Conservation (phyloP, 306 rosid genomes). For the Vachellia collinsii region DNA sequence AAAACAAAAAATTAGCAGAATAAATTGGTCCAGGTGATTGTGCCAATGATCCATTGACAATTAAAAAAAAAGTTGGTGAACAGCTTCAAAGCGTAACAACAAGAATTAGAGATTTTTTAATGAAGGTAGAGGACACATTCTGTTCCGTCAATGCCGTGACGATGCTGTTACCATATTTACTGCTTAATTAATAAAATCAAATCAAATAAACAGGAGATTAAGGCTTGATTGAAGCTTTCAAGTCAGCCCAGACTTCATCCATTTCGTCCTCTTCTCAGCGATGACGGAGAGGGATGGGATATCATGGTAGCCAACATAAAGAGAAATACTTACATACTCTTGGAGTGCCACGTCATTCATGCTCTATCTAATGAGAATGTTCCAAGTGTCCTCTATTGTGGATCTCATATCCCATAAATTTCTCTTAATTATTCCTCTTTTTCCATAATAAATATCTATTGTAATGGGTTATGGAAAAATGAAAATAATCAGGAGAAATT, state of each 20-base stretch:
- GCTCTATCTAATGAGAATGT: too few relatives aligned
- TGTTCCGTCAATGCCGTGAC: constrained; percentile 32
- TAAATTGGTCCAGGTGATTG: not conserved
- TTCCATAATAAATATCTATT: too few relatives aligned
- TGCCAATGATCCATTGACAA: constrained; percentile 44
- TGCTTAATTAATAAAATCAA: not conserved
- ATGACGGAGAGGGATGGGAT: not conserved
- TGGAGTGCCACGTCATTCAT: too few relatives aligned
- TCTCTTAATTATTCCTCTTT: too few relatives aligned
- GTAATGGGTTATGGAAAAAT: too few relatives aligned
- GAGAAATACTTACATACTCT: too few relatives aligned
- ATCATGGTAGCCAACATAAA: too few relatives aligned
- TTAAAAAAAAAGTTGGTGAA: constrained; percentile 43
- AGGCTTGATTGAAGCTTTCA: constrained; percentile 73
- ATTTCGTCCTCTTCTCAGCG: constrained; percentile 43
- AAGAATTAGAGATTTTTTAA: constrained; percentile 31
- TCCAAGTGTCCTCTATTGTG: too few relatives aligned
- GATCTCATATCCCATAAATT: too few relatives aligned
- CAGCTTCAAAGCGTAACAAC: constrained; percentile 43
- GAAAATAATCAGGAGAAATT: too few relatives aligned
- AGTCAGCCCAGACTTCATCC: constrained; percentile 43
- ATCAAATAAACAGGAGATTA: constrained; percentile 37
- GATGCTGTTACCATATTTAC: constrained; percentile 14
- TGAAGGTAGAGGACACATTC: constrained; percentile 33
- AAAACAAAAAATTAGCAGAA: not conserved